Evolutionary conservation across 345 rosid genomes (phyloP).

Genomic region (Aurinia saxatilis): DNA sequence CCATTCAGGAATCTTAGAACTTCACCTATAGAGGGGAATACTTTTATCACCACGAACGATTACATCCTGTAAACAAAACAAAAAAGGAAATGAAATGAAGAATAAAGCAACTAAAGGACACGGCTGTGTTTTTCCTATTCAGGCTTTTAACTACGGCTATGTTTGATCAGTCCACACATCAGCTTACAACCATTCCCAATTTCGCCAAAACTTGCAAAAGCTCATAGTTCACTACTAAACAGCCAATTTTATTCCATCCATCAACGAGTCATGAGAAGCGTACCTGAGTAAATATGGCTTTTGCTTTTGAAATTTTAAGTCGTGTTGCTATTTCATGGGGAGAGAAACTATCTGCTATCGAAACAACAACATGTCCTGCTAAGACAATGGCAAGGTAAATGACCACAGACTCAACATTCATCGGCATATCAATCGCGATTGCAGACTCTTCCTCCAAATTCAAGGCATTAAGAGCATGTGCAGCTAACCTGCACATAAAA

Average conservation of each 20-base stretch:
- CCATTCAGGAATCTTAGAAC: constrained; percentile 18
- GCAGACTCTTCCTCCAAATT: constrained; percentile 73
- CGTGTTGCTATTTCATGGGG: constrained; percentile 76
- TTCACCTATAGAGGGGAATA: constrained; percentile 85
- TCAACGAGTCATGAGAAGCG: not conserved
- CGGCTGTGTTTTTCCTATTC: not conserved
- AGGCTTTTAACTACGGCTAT: not conserved
- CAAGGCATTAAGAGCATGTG: constrained; percentile 60
- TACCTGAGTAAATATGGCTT: constrained; percentile 95
- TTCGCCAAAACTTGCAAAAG: not conserved
- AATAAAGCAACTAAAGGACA: not conserved
- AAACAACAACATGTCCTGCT: constrained; percentile 83
- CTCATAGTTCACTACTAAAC: not conserved
- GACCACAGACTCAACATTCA: constrained; percentile 78
- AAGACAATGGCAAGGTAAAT: constrained; percentile 87
- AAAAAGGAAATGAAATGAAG: not conserved
- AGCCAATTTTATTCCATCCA: not conserved
- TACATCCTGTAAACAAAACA: constrained; percentile 45
- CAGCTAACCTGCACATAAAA: constrained; percentile 54
- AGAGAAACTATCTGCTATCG: constrained; percentile 97
- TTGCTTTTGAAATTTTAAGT: constrained; percentile 76
- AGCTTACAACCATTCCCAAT: not conserved
- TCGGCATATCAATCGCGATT: constrained; percentile 91
- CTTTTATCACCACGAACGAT: constrained; percentile 84
- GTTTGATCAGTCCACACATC: not conserved